Evolutionary conservation across 805 yeast species (phyloP), one percentile per base, ranked within the genome.

Genomic region (Pichia cabralensis): DNA sequence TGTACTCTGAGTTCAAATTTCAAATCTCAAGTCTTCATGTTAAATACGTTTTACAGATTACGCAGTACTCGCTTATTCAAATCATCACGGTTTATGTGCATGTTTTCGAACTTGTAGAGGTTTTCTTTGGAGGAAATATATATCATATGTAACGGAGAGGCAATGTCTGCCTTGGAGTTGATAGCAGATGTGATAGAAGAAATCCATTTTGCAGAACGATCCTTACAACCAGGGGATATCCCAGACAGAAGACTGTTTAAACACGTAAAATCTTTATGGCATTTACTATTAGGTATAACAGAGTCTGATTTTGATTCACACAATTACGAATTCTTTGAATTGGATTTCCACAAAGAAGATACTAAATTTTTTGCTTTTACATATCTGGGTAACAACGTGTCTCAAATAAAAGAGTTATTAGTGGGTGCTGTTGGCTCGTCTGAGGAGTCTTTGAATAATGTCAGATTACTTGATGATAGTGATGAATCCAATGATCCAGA

Each of bases 281-380:
- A 47, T 30, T 31, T 46, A 8, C 31, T 51, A 8, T 31, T 51
- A n/a, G 52, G 55, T 3, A 47, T 49, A 8, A 46, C 47, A 20
- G 53, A 44, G 20, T 36, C 34, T 13, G 2, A 26, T 14, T 50
- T 49, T 33, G 37, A 43, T n/a, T 27, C 41, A 2, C 33, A 40
- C 6, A 28, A 35, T 15, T 46, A 43, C 26, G 35, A 40, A 14
- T 39, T 45, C 22, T 10, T 50, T 17, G 44, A 40, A 8, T 27
- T 51, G 11, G 38, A 34, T 13, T 31, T 47, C 13, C 17, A n/a
- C n/a, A n/a, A n/a, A n/a, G n/a, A n/a, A n/a, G n/a, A n/a, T n/a
- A n/a, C n/a, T n/a, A n/a, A n/a, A 8, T 37, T 29, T 28, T 17
- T 26, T 6, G 36, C 36, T 3, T 22, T 33, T 24, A 18, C 28